Evolutionary conservation across 2,329 filamentous ascomycete genomes (phyloP).

Genomic region (Aschersonia sp.): DNA sequence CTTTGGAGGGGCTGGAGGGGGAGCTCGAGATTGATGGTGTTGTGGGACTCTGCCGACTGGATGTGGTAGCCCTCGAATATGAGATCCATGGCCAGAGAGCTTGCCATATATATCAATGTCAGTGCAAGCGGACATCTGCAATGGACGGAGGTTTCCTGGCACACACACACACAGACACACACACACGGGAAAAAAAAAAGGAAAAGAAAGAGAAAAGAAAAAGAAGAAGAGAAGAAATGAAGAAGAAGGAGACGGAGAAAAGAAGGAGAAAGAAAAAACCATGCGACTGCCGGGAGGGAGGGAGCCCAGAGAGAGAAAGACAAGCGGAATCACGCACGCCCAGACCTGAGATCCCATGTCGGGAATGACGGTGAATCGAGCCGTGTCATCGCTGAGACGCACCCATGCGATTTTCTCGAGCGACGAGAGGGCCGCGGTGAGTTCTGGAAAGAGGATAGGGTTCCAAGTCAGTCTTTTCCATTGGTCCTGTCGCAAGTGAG

Average conservation of each 20-base stretch:
- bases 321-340: conserved; percentile 44
- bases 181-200: no score
- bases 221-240: no score
- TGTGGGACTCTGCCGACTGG: conserved; percentile 66
- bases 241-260: no score
- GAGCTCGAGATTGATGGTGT: conserved; percentile 93
- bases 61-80: conserved; percentile 80
- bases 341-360: conserved; percentile 93
- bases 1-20: conserved; percentile 77
- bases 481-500: background rate
- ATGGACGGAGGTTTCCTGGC: no score
- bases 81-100: conserved; percentile 54
- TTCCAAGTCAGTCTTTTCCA: background rate
- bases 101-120: conserved; percentile 9
- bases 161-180: no score
- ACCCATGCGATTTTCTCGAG: conserved; percentile 81
- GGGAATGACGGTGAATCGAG: conserved; percentile 90
- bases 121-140: background rate
- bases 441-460: conserved; percentile 27
- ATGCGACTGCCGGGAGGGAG: no score
- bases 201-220: no score
- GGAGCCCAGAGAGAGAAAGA: no score
- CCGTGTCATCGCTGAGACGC: conserved; percentile 70
- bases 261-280: no score
- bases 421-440: conserved; percentile 48